Base-by-base conservation (phyloP, 768 basidiomycete species). In the Coprinopsis marcescibilis region DNA sequence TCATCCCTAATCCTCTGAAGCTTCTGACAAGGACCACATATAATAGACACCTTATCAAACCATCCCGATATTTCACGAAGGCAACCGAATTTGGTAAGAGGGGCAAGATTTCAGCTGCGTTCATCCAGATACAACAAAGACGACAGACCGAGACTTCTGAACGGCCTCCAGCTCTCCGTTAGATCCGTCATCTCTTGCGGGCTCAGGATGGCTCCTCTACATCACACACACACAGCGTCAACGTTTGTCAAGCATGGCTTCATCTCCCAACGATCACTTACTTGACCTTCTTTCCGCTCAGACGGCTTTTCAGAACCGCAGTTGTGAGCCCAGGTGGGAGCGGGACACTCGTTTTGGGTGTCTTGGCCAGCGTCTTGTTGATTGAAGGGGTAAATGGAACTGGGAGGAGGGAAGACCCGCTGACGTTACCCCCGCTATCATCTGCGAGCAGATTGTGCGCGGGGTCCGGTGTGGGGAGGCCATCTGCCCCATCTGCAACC, bases 111-210 rank as follows among this genome's bases (percentile, higher is more conserved):
- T 52, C 34, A 30, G 26, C 40, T 23, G 19, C 19, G 19, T 44
- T 25, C 26, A 43, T 49, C 10, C 25, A 19, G 23, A 36, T n/a
- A n/a, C n/a, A n/a, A n/a, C n/a, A n/a, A n/a, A n/a, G n/a, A 49
- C 10, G 25, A 37, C 77, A 49, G 55, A 85, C 86, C 90, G 24
- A 93, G 51, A 56, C 85, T 89, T 55, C 89, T 69, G 59, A 88
- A 94, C 3, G 91, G 91, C 55, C 69, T 76, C 91, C 91, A 94
- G 23, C 65, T 55, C 42, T 78, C 78, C 2, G 89, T 89, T 49
- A 94, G 62, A 20, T 71, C 75, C 50, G 83, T 77, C 89, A 92
- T 91, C 65, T 94, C 89, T 40, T 77, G 67, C 4, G 89, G 86
- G 2, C 86, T 86, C 52, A 93, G 67, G 50, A 91, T 60, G 19